A percentile compares a stretch with the other conserved stretches of the same genome.
Conservation (phyloP, 1,139 yeast species). For the Pneumocystis jirovecii region DNA sequence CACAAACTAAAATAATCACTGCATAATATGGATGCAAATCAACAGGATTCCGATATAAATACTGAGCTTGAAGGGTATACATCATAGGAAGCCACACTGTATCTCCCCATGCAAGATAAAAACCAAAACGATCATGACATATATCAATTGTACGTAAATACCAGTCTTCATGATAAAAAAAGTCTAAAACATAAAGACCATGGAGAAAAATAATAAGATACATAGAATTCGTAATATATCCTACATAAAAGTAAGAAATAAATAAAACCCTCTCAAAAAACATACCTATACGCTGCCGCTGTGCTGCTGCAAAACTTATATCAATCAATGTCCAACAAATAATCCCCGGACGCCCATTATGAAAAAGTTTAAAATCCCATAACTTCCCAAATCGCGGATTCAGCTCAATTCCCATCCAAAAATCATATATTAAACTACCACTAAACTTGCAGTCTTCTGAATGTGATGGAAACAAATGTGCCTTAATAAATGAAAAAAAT, state of each 20-base stretch:
- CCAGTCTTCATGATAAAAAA: conserved; percentile 30
- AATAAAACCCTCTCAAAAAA: not conserved
- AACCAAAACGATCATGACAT: conserved; percentile 89
- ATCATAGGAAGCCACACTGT: conserved; percentile 84
- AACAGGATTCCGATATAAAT: conserved; percentile 50
- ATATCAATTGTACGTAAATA: conserved; percentile 85
- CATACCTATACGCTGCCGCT: conserved; percentile 39
- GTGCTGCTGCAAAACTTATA: conserved; percentile 66
- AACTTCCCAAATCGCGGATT: conserved; percentile 67
- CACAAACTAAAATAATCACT: conserved; percentile 29
- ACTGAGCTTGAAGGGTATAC: conserved; percentile 74
- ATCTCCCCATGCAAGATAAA: conserved; percentile 90
- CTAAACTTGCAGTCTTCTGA: conserved; percentile 10
- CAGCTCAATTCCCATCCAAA: conserved; percentile 93
- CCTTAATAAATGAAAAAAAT: conserved; percentile 9
- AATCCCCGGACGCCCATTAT: conserved; percentile 91
- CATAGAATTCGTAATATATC: conserved; percentile 57
- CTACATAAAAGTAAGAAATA: not conserved
- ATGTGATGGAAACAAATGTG: conserved; percentile 9
- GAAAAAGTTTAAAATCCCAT: conserved; percentile 77
- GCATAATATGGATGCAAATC: conserved; percentile 35
- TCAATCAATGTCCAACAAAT: conserved; percentile 71
- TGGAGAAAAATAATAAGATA: conserved; percentile 54
- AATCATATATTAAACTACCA: conserved; percentile 32
- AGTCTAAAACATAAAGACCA: conserved; percentile 77